Base-by-base conservation (phyloP, 805 yeast species). In the Barnettozyma californica region DNA sequence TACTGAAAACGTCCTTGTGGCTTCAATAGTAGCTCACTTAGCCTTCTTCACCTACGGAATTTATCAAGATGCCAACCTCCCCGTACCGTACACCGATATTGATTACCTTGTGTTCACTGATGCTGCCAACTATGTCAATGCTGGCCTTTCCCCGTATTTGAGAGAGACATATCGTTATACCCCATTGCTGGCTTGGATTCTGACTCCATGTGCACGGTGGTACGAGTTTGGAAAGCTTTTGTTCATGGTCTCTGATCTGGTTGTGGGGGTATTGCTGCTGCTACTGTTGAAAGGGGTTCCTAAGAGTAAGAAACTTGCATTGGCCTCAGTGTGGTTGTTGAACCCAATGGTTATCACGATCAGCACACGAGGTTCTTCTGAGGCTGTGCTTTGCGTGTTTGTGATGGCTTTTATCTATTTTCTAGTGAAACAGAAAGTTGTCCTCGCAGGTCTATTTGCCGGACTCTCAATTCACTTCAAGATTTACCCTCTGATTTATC, bases 341-440 rank as follows among this genome's bases (percentile, higher is more conserved):
- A 94, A 94, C 63, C 98, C 99, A 14, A 87, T 94, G 94, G 98
- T 91, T 0, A 80, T 84, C 29, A 89, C 96, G 1, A 94, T 94
- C 43, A 83, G 92, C 54, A 89, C 97, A 0, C 73, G 99, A 41
- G 99, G 99, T 1, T 87, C 94, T 25, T 85, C 96, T 0, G 99
- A 94, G 61, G 90, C 97, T 52, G 74, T 94, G 1, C 66, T 94
- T 41, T 88, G 95, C 2, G 90, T 87, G 29, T 69, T 92, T 55
- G 76, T 90, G 3, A 77, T 89, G 74, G 61, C 75, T 8, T 68
- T 82, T 38, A 59, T 87, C 0, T 81, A 78, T 57, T 68, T 62
- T 36, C 59, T 83, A n/a, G 49, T 73, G 21, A 65, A 69, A 1
- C 70, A 71, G 4, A 48, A 66, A n/a, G 52, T 56, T 3, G 45